Conservation (phyloP, 2,329 filamentous ascomycete species). For the Scedosporium dehoogii region DNA sequence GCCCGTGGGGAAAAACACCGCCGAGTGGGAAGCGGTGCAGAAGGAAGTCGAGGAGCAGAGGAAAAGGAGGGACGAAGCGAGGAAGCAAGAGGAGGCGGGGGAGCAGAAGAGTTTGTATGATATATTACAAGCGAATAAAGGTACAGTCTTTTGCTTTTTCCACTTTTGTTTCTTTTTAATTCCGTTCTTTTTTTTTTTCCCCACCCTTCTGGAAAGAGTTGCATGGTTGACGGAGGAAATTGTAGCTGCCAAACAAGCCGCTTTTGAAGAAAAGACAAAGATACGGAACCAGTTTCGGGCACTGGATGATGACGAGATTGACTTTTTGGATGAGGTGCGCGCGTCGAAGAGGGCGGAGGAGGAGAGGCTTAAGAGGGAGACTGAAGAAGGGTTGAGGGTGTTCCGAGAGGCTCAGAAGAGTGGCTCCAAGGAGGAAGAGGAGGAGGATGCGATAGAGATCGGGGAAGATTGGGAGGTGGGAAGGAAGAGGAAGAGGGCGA, state of each 20-base stretch:
- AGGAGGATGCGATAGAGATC: conserved; percentile 21
- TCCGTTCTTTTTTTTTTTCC: neutral
- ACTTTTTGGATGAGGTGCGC: conserved; percentile 56
- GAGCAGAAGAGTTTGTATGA: conserved; percentile 60
- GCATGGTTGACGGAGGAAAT: neutral
- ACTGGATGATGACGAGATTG: conserved; percentile 70
- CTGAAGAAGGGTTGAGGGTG: conserved; percentile 42
- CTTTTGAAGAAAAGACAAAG: conserved; percentile 63
- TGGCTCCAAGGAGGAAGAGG: conserved; percentile 25
- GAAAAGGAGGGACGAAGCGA: conserved; percentile 40
- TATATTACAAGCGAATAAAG: conserved; percentile 73
- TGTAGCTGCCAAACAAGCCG: conserved; percentile 68
- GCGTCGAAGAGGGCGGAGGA: conserved; percentile 42
- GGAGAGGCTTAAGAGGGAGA: conserved; percentile 42
- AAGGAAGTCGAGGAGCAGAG: conserved; percentile 53
- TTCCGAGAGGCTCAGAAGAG: conserved; percentile 44
- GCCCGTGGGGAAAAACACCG: conserved; percentile 15
- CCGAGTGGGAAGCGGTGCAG: conserved; percentile 57
- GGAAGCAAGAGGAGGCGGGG: conserved; percentile 28
- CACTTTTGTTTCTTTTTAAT: neutral
- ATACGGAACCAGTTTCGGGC: conserved; percentile 69
- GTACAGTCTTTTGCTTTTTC: conserved; percentile 24
- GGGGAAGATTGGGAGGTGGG: conserved; percentile 22
- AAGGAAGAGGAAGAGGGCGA: conserved; percentile 15
- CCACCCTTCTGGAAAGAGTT: neutral